phyloP scores from a whole-genome alignment of 2,329 filamentous ascomycete species.

The Dactylellina cionopaga region DNA sequence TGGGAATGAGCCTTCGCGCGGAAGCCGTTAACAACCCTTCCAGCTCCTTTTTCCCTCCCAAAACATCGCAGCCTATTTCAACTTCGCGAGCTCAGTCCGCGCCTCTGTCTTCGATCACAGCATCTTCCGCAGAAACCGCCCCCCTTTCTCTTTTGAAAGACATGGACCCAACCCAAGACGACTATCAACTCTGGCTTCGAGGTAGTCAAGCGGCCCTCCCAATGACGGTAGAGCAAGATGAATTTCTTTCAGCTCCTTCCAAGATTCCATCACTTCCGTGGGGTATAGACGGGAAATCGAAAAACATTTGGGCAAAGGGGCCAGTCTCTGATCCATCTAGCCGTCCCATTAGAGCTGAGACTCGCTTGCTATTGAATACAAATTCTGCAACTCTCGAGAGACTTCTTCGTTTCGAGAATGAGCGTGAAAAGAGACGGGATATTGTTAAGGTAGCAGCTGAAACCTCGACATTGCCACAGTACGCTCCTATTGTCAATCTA shows the following conservation, averaged over 20 bases:
- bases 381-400: slow-evolving; percentile 12
- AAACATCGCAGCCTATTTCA: not conserved
- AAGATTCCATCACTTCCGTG: slow-evolving; percentile 22
- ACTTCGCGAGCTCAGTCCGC: slow-evolving; percentile 13
- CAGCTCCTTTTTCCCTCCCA: slow-evolving; percentile 34
- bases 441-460: not conserved
- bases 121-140: not conserved
- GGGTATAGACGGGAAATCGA: not conserved
- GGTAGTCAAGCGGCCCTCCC: not conserved
- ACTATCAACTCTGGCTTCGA: slow-evolving; percentile 30
- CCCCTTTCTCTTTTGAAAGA: slow-evolving; percentile 2
- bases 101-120: not conserved
- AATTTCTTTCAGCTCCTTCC: not conserved
- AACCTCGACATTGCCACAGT: not conserved
- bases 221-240: slow-evolving; percentile 10
- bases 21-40: slow-evolving; percentile 21
- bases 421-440: not conserved
- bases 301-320: slow-evolving; percentile 18
- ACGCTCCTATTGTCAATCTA: slow-evolving; percentile 16
- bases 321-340: not conserved
- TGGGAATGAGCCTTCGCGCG: slow-evolving; percentile 35
- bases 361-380: not conserved
- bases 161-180: slow-evolving; percentile 26
- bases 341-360: not conserved
- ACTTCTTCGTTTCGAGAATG: not conserved